phyloP scores from a whole-genome alignment of 176 grass and related monocot species.

The Poa annua region DNA sequence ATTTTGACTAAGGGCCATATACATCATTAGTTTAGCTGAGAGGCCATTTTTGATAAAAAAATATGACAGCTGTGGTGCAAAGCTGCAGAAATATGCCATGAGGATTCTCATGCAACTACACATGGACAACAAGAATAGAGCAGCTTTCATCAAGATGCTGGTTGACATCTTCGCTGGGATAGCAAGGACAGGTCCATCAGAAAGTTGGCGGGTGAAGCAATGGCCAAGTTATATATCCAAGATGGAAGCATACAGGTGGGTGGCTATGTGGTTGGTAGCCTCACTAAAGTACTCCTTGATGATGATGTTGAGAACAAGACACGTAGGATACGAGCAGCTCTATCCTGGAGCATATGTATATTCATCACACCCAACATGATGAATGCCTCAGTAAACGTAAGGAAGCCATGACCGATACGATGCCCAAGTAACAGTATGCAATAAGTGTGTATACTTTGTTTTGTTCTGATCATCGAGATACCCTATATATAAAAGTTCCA shows the following conservation, averaged over 20 bases:
- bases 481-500: too few relatives aligned
- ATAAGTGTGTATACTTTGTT: neutral
- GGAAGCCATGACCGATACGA: rapidly evolving
- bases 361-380: neutral
- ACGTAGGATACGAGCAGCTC: neutral
- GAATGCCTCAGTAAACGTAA: neutral
- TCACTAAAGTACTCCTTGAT: neutral
- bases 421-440: neutral
- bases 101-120: neutral
- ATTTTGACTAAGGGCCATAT: too few relatives aligned
- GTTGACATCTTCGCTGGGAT: neutral
- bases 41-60: too few relatives aligned
- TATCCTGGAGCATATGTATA: neutral
- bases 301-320: neutral
- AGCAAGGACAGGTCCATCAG: neutral
- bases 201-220: neutral
- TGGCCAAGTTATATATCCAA: neutral
- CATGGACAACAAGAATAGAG: neutral
- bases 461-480: neutral
- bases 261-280: neutral
- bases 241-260: neutral
- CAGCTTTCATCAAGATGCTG: neutral
- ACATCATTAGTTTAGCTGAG: too few relatives aligned
- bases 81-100: neutral
- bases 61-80: neutral